Conservation (phyloP, 2,329 filamentous ascomycete genomes). For the Trichophyton equinum region DNA sequence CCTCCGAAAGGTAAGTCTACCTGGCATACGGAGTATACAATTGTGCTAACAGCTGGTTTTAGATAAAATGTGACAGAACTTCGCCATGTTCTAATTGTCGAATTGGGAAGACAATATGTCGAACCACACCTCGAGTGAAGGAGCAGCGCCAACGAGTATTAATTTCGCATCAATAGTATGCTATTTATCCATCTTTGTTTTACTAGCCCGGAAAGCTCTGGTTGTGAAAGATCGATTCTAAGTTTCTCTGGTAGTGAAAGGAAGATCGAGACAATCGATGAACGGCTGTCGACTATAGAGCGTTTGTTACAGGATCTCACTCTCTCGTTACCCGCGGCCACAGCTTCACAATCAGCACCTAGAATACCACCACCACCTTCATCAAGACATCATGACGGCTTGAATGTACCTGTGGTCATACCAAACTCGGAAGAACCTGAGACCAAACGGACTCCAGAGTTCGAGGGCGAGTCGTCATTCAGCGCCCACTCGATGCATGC, state of each 20-base stretch:
- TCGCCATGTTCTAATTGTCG: conserved; percentile 15
- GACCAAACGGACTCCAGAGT: conserved; percentile 19
- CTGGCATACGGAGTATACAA: neutral
- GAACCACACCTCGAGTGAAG: conserved; percentile 12
- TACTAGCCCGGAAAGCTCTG: neutral
- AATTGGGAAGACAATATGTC: conserved; percentile 9
- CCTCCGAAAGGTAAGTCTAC: conserved; percentile 11
- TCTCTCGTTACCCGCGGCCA: conserved; percentile 7
- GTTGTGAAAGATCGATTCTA: neutral
- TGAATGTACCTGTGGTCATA: conserved; percentile 11
- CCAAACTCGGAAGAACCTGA: conserved; percentile 18
- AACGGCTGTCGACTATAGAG: conserved; percentile 39
- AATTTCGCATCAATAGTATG: conserved; percentile 16
- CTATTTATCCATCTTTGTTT: neutral
- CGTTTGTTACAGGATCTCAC: conserved; percentile 26
- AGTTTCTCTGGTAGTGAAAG: conserved; percentile 31
- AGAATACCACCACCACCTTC: conserved; percentile 17
- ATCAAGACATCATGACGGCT: neutral
- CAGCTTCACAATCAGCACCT: conserved; percentile 16
- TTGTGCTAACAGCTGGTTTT: neutral
- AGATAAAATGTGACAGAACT: conserved; percentile 15
- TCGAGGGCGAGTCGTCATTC: conserved; percentile 40
- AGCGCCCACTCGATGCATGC: conserved; percentile 38
- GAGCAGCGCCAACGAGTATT: conserved; percentile 15
- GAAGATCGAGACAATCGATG: conserved; percentile 42